Conservation (phyloP, 2,329 filamentous ascomycete genomes). For the Claviceps sp. region DNA sequence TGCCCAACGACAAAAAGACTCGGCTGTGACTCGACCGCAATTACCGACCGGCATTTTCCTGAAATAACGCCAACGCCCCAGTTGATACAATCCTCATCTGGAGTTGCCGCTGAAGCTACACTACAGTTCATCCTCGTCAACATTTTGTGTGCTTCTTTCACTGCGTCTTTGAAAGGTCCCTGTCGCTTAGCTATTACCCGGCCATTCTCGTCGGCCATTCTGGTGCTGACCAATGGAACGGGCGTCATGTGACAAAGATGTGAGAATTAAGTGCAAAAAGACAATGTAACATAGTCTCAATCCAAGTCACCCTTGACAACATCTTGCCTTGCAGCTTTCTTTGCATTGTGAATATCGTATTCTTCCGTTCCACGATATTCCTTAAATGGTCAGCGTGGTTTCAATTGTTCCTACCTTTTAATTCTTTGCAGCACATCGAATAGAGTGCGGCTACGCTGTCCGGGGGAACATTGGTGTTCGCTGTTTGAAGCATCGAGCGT, state of each 20-base stretch:
- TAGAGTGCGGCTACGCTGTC: too few relatives aligned
- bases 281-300: not conserved
- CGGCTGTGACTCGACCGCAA: not conserved
- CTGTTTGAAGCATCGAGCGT: not conserved
- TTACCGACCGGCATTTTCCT: not conserved
- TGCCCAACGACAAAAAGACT: not conserved
- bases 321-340: not conserved
- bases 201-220: not conserved
- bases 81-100: not conserved
- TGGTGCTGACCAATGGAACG: not conserved
- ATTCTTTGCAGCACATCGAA: not conserved
- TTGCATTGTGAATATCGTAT: not conserved
- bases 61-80: not conserved
- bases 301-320: not conserved
- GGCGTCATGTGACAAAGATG: not conserved
- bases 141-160: not conserved
- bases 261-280: not conserved
- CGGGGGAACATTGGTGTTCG: not conserved
- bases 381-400: not conserved
- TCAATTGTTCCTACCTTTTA: slow-evolving; percentile 1
- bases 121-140: not conserved
- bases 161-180: not conserved
- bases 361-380: not conserved
- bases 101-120: not conserved
- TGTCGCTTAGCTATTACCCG: not conserved